Evolutionary conservation across 148 eudicot species (phyloP), one percentile per base, ranked within the genome.

Genomic region (Suaeda aralocaspica): DNA sequence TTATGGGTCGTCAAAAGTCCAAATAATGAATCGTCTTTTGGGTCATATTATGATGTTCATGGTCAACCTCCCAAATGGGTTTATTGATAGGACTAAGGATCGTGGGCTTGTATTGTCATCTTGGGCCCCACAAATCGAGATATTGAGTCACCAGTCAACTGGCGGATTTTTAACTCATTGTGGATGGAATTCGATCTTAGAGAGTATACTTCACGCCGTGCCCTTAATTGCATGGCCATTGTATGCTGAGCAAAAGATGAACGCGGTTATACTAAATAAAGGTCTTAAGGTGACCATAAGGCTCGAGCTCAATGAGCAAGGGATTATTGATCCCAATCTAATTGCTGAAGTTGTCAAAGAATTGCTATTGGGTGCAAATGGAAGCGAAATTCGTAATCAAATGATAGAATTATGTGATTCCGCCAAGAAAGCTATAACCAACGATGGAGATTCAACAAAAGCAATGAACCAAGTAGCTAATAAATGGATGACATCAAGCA

Each of bases 1-100:
- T 45, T 87, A 68, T 87, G 85, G 87, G 87, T 81, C 12, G 73
- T 83, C 9, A 79, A 78, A 46, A 11, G 74, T n/a, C 92, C 88
- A 0, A 77, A 70, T 64, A 79, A 77, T 46, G 13, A 59, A 29
- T 50, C 41, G 11, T 50, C 78, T 8, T 49, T 5, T 34, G 66
- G 52, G 6, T 50, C 78, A 2, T 73, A 22, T 39, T 75, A 39
- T 11, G 49, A 16, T 48, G 69, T 2, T 29, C 25, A 16, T 5
- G n/a, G 16, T 59, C 63, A 29, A 59, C 66, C 33, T 85, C 14
- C 89, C 89, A 14, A 26, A 78, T 29, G 81, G 74, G 19, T 85
- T 80, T 34, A 0, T 80, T 31, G 86, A 77, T 0, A 70, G 77
- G 71, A 77, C 64, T 18, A 70, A 73, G 26, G 72, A 48, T 0